Evolutionary conservation across 2,329 filamentous ascomycete species (phyloP).

Genomic region (Elsinoe arachidis): DNA sequence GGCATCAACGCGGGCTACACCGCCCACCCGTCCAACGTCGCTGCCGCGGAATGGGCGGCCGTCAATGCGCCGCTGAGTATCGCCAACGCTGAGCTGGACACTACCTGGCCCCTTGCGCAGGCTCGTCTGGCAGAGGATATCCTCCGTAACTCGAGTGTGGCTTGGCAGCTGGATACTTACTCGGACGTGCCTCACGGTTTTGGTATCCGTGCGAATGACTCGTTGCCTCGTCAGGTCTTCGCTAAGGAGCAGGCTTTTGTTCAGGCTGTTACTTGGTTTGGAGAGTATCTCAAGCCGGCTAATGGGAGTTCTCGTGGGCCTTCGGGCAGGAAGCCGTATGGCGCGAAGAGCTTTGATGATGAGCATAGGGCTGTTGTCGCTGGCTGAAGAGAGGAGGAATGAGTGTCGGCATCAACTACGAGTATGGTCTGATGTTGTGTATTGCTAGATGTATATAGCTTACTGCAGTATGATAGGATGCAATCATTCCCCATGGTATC

Average conservation of each 20-base stretch:
- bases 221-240: slow-evolving; percentile 48
- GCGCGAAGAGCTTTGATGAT: slow-evolving; percentile 5
- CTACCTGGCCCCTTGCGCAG: background rate
- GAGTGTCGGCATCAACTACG: background rate
- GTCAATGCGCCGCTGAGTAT: slow-evolving; percentile 63
- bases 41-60: slow-evolving; percentile 54
- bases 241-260: slow-evolving; percentile 69
- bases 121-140: slow-evolving; percentile 41
- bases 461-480: background rate
- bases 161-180: slow-evolving; percentile 67
- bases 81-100: slow-evolving; percentile 26
- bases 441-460: background rate
- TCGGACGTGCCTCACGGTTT: slow-evolving; percentile 63
- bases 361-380: slow-evolving; percentile 6
- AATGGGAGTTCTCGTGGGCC: background rate
- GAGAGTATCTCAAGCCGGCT: slow-evolving; percentile 42
- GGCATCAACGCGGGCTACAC: slow-evolving; percentile 55
- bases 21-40: slow-evolving; percentile 63
- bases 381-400: background rate
- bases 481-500: too few species aligned
- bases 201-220: slow-evolving; percentile 54
- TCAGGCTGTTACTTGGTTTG: slow-evolving; percentile 67
- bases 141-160: slow-evolving; percentile 39
- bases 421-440: background rate
- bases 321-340: background rate